A percentile compares a stretch with the other conserved stretches of the same genome.
phyloP scores from a whole-genome alignment of 495 filamentous ascomycete species.

The Friedmanniomyces simplex region DNA sequence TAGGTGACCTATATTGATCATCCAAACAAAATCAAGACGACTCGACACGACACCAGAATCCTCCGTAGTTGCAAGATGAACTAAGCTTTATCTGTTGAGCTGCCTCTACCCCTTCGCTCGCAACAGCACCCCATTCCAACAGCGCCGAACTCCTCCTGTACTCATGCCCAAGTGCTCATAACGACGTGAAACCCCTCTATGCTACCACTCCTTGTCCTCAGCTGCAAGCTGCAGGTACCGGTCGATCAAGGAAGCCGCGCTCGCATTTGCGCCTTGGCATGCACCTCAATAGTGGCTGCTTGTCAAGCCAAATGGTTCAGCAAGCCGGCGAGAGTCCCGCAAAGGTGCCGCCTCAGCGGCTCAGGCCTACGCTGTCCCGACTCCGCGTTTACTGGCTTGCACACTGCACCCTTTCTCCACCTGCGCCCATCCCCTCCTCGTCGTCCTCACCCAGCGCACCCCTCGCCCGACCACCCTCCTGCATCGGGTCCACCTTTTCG shows the following conservation, averaged over 20 bases:
- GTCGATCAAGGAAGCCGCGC: no score
- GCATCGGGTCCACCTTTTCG: slow-evolving; percentile 68
- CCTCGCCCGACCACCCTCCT: slow-evolving; percentile 61
- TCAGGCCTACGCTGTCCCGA: neutral
- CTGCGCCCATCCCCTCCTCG: slow-evolving; percentile 75
- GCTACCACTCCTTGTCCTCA: neutral
- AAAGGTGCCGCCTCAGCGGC: neutral
- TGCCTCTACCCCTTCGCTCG: neutral
- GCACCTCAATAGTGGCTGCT: neutral
- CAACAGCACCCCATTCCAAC: neutral
- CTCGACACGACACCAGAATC: no score
- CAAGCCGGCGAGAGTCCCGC: no score
- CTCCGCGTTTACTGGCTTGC: slow-evolving; percentile 70
- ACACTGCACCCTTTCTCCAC: slow-evolving; percentile 91
- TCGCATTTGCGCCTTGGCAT: no score
- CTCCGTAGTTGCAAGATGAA: no score
- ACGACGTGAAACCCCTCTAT: neutral
- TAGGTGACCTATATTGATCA: no score
- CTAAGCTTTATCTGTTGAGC: no score
- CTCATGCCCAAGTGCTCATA: neutral
- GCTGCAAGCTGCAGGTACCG: neutral
- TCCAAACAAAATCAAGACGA: no score
- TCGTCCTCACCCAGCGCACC: slow-evolving; percentile 70
- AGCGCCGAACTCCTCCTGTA: neutral
- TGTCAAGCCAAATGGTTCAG: no score